A percentile compares a stretch with the other conserved stretches of the same genome.
phyloP scores from a whole-genome alignment of 495 filamentous ascomycete genomes.

The Xylaria grammica region DNA sequence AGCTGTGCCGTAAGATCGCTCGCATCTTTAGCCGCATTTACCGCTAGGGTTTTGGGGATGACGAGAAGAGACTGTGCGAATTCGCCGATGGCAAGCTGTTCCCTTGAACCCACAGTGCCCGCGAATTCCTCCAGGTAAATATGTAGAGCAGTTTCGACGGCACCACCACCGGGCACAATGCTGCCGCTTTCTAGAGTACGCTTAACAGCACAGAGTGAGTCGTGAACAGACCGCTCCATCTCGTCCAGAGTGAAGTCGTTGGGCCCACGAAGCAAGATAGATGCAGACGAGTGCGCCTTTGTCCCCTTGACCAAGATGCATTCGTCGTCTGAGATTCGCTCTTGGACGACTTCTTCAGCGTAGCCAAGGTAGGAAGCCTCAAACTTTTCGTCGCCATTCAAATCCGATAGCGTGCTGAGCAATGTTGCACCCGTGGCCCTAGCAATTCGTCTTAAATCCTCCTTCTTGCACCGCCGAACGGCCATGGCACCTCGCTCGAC shows the following conservation, averaged over 20 bases:
- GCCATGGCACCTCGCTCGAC: slow-evolving; percentile 96
- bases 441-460: slow-evolving; percentile 93
- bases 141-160: slow-evolving; percentile 97
- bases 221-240: slow-evolving; percentile 98
- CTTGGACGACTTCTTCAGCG: slow-evolving; percentile 94
- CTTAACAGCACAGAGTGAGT: slow-evolving; percentile 96
- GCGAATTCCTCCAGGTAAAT: slow-evolving; percentile 99
- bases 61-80: slow-evolving; percentile 93
- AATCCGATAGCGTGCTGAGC: slow-evolving; percentile 87
- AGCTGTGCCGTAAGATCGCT: slow-evolving; percentile 95
- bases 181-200: slow-evolving; percentile 94
- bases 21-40: slow-evolving; percentile 96
- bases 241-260: slow-evolving; percentile 98
- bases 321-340: slow-evolving; percentile 98
- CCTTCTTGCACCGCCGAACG: slow-evolving; percentile 97
- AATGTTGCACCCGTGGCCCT: slow-evolving; percentile 95
- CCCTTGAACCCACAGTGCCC: slow-evolving; percentile 94
- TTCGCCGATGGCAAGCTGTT: slow-evolving; percentile 97
- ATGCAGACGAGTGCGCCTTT: slow-evolving; percentile 89
- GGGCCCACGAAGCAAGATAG: slow-evolving; percentile 92
- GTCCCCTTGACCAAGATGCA: slow-evolving; percentile 97
- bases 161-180: slow-evolving; percentile 95
- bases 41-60: slow-evolving; percentile 94
- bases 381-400: slow-evolving; percentile 98
- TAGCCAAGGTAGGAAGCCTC: slow-evolving; percentile 85